Conservation (phyloP, 202 grass and related monocot genomes). For the Setaria italica region DNA sequence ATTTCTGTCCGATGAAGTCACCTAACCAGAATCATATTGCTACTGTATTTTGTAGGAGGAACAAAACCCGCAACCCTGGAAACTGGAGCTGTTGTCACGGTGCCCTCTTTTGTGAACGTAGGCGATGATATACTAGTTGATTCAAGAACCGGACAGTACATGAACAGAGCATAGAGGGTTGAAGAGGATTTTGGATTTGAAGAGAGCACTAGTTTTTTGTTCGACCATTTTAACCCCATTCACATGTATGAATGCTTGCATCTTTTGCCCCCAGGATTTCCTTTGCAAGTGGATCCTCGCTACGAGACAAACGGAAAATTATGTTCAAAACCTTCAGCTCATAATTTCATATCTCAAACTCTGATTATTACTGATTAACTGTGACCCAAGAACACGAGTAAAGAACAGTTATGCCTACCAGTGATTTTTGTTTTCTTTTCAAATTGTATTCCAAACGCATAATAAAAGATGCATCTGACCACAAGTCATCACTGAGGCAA, state of each 20-base stretch:
- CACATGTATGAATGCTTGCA: conserved; percentile 3
- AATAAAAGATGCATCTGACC: neutral
- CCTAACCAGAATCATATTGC: neutral
- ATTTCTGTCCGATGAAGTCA: neutral
- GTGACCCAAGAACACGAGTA: neutral
- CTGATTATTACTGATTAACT: neutral
- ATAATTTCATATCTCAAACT: neutral
- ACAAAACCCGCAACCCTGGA: conserved; percentile 87
- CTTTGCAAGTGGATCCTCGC: neutral
- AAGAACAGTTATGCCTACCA: neutral
- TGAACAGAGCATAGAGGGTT: conserved; percentile 69
- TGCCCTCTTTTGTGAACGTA: conserved; percentile 77
- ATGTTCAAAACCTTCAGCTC: neutral
- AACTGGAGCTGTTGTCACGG: conserved; percentile 83
- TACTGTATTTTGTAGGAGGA: conserved; percentile 61
- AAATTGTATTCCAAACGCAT: neutral
- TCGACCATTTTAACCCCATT: conserved; percentile 3
- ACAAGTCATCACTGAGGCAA: no score
- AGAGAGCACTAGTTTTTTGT: conserved; percentile 23
- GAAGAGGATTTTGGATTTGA: conserved; percentile 14
- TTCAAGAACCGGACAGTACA: conserved; percentile 92
- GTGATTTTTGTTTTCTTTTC: neutral
- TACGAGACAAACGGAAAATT: neutral
- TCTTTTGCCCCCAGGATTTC: conserved; percentile 4
- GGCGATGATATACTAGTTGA: conserved; percentile 79